Conservation (phyloP, 805 yeast species). For the Saccharomycopsis synnaedendra region DNA sequence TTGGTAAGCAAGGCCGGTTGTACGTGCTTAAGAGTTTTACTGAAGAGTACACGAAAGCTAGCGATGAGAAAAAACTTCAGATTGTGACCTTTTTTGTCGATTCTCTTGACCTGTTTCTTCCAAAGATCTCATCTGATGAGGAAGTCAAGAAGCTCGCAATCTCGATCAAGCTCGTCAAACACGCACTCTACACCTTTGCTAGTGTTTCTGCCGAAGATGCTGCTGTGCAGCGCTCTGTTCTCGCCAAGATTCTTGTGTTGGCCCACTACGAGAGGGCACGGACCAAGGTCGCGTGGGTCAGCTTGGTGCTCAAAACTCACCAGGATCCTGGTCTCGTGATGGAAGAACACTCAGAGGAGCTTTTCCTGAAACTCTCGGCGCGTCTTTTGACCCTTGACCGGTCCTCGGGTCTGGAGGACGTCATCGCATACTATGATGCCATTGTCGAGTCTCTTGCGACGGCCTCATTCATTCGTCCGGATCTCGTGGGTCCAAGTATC, state of each 20-base stretch:
- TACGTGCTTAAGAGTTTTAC: not conserved
- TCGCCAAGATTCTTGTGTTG: too few relatives aligned
- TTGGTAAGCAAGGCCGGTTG: not conserved
- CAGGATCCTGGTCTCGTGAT: conserved; percentile 58
- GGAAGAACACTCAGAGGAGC: conserved; percentile 18
- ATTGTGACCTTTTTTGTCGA: not conserved
- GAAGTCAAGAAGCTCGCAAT: conserved; percentile 19
- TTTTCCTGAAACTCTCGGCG: conserved; percentile 10
- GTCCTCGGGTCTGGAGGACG: too few relatives aligned
- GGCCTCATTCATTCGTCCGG: conserved; percentile 49
- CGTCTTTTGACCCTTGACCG: conserved; percentile 10
- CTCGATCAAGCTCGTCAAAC: conserved; percentile 14
- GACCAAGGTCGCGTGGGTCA: conserved; percentile 46
- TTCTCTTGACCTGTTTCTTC: not conserved
- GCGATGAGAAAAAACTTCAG: not conserved
- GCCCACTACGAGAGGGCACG: too few relatives aligned
- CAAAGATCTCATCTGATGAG: not conserved
- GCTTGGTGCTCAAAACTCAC: conserved; percentile 45
- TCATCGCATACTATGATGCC: too few relatives aligned
- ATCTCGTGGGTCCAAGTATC: conserved; percentile 40
- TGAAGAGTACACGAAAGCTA: not conserved
- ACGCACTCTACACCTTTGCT: conserved; percentile 7
- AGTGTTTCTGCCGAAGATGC: too few relatives aligned
- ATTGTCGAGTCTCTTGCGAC: conserved; percentile 37
- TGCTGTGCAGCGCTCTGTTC: too few relatives aligned